phyloP scores from a whole-genome alignment of 2,329 filamentous ascomycete genomes.

The Aureobasidium sp. region DNA sequence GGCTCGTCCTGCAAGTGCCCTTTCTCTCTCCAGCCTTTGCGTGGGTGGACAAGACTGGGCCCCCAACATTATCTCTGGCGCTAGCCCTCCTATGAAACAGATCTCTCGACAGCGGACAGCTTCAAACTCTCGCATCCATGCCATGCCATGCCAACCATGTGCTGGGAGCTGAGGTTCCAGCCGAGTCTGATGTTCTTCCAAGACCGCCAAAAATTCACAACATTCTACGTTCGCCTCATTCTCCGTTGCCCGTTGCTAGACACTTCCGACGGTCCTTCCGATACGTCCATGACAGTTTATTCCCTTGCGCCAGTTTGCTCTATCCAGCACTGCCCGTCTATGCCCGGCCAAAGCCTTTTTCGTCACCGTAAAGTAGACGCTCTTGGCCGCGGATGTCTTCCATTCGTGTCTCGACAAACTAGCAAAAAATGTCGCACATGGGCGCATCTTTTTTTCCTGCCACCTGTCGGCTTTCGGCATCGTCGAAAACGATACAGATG shows the following conservation, averaged over 20 bases:
- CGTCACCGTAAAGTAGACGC: background rate
- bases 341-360: background rate
- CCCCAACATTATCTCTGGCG: conserved; percentile 12
- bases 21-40: conserved; percentile 12
- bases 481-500: background rate
- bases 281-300: background rate
- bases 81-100: conserved; percentile 13
- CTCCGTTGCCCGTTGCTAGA: conserved; percentile 8
- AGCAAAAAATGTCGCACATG: conserved; percentile 10
- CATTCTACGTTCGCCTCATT: conserved; percentile 9
- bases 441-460: background rate
- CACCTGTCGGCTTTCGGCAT: conserved; percentile 13
- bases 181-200: background rate
- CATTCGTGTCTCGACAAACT: conserved; percentile 3
- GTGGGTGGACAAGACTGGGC: conserved; percentile 11
- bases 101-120: conserved; percentile 8
- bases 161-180: conserved; percentile 1
- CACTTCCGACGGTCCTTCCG: conserved; percentile 7
- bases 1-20: conserved; percentile 4
- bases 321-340: background rate
- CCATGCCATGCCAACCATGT: conserved; percentile 8
- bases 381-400: conserved; percentile 6
- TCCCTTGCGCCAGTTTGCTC: background rate
- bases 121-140: conserved; percentile 9
- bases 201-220: background rate